Conservation (phyloP, 2,329 filamentous ascomycete genomes). For the Aureobasidium leucospermi region DNA sequence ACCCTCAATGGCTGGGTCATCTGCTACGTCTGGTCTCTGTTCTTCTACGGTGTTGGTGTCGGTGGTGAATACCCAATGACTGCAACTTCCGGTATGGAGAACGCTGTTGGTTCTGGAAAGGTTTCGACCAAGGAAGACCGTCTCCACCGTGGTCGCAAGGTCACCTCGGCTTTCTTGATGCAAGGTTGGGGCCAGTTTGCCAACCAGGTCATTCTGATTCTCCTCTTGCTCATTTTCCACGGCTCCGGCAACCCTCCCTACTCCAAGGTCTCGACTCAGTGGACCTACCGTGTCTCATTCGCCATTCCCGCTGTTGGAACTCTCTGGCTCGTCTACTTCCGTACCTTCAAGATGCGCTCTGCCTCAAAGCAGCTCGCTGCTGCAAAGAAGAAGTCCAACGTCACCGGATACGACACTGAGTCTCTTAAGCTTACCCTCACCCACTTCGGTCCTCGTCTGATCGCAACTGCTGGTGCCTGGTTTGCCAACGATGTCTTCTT, state of each 20-base stretch:
- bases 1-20: slow-evolving; percentile 90
- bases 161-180: slow-evolving; percentile 95
- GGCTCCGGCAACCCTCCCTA: slow-evolving; percentile 71
- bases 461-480: slow-evolving; percentile 85
- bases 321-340: slow-evolving; percentile 91
- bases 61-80: slow-evolving; percentile 96
- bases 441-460: slow-evolving; percentile 77
- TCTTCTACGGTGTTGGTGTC: slow-evolving; percentile 71
- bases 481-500: slow-evolving; percentile 98
- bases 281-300: slow-evolving; percentile 87
- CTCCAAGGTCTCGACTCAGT: slow-evolving; percentile 69
- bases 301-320: slow-evolving; percentile 85
- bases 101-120: slow-evolving; percentile 75
- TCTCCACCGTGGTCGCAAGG: slow-evolving; percentile 90
- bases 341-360: slow-evolving; percentile 87
- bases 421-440: slow-evolving; percentile 71
- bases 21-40: slow-evolving; percentile 90
- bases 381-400: slow-evolving; percentile 77
- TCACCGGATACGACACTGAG: slow-evolving; percentile 87
- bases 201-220: slow-evolving; percentile 85
- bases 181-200: slow-evolving; percentile 95
- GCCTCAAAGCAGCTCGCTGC: slow-evolving; percentile 74
- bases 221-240: slow-evolving; percentile 84
- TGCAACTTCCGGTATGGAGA: slow-evolving; percentile 90
- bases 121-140: slow-evolving; percentile 87